These are phyloP conservation scores for Fusarium graminum DNA, from an alignment of 2,329 filamentous ascomycete species.

Conservation along the genomic window DNA sequence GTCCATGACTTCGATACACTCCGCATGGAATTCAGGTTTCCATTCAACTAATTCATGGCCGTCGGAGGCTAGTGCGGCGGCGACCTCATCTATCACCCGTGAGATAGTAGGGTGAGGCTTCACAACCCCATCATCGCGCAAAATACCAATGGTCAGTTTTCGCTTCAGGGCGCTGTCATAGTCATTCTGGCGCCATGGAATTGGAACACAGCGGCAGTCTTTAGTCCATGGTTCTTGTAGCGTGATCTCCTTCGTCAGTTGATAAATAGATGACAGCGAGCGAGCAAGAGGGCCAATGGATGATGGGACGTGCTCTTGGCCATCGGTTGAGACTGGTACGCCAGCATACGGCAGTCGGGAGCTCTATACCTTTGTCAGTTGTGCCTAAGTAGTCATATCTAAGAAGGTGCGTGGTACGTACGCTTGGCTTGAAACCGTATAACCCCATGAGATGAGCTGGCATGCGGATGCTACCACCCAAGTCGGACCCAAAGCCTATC, in stretches of 20 bases:
- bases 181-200: constrained; percentile 65
- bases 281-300: constrained; percentile 71
- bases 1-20: constrained; percentile 72
- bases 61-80: constrained; percentile 55
- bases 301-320: constrained; percentile 74
- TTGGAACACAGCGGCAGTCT: constrained; percentile 66
- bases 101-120: constrained; percentile 66
- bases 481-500: constrained; percentile 46
- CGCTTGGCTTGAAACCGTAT: constrained; percentile 48
- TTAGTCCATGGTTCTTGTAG: constrained; percentile 64
- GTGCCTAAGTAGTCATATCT: too few relatives aligned
- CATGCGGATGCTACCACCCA: constrained; percentile 49
- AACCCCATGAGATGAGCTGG: constrained; percentile 47
- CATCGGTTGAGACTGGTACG: constrained; percentile 71
- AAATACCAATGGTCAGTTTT: constrained; percentile 63
- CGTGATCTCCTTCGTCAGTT: constrained; percentile 63
- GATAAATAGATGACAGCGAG: constrained; percentile 57
- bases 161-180: constrained; percentile 58
- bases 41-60: constrained; percentile 69
- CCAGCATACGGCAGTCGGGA: constrained; percentile 69
- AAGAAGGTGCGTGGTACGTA: neutral
- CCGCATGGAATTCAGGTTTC: constrained; percentile 64
- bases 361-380: constrained; percentile 56
- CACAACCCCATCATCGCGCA: constrained; percentile 67
- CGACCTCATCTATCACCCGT: constrained; percentile 58